phyloP scores from a whole-genome alignment of 768 basidiomycete species.

The Lyophyllum decastes region DNA sequence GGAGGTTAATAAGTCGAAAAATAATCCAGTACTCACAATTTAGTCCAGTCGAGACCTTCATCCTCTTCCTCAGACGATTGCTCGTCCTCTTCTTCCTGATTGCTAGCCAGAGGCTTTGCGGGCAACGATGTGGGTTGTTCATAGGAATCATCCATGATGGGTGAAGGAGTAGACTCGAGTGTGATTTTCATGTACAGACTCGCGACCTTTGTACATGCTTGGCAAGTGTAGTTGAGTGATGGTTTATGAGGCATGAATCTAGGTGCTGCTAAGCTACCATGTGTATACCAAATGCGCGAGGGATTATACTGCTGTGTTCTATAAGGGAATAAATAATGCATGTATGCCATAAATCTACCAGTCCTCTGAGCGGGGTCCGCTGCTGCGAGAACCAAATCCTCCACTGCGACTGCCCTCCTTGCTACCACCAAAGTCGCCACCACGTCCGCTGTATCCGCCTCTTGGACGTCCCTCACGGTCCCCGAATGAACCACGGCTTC shows the following conservation, averaged over 20 bases:
- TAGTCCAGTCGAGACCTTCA: slow-evolving; percentile 81
- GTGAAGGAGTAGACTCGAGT: neutral
- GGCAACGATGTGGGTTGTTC: slow-evolving; percentile 19
- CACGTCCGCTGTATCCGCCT: neutral
- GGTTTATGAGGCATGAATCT: neutral
- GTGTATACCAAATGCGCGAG: neutral
- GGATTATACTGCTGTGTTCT: slow-evolving; percentile 9
- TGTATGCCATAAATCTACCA: neutral
- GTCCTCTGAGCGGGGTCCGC: neutral
- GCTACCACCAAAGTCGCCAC: neutral
- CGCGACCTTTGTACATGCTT: neutral
- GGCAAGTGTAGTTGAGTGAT: neutral
- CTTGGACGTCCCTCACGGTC: neutral
- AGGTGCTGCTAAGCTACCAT: neutral
- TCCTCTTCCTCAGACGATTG: slow-evolving; percentile 71
- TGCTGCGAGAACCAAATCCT: neutral
- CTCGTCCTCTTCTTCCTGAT: slow-evolving; percentile 40
- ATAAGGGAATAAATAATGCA: neutral
- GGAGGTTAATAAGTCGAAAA: slow-evolving; percentile 4
- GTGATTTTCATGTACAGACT: neutral
- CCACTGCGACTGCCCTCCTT: neutral
- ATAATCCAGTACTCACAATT: slow-evolving; percentile 52
- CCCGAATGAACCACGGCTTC: neutral
- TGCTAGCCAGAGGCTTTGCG: slow-evolving; percentile 16
- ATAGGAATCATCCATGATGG: slow-evolving; percentile 23